Conservation (phyloP, 352 stramenopile species). For the Phytophthora kernoviae region DNA sequence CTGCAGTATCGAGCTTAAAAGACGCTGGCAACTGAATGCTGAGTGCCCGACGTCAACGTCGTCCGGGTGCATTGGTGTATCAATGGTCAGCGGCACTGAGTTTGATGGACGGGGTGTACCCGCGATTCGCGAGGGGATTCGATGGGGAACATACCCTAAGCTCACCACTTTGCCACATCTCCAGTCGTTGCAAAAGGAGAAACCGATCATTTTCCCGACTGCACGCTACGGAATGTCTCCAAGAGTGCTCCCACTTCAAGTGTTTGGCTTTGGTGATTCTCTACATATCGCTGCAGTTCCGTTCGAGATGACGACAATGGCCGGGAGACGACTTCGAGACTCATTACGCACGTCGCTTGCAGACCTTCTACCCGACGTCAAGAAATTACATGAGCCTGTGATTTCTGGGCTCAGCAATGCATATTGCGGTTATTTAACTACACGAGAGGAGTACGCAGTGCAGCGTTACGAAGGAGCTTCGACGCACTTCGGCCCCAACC, state of each 20-base stretch:
- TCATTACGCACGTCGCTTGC: constrained; percentile 40
- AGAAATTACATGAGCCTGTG: constrained; percentile 48
- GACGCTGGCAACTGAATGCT: constrained; percentile 71
- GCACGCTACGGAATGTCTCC: constrained; percentile 77
- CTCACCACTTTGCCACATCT: constrained; percentile 77
- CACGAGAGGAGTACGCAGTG: constrained; percentile 83
- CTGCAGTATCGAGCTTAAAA: constrained; percentile 58
- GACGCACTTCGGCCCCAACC: constrained; percentile 88
- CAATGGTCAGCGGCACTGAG: constrained; percentile 80
- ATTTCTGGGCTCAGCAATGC: constrained; percentile 82
- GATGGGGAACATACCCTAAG: constrained; percentile 72
- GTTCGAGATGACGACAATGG: constrained; percentile 89
- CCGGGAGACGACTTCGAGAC: constrained; percentile 63
- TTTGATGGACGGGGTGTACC: constrained; percentile 78
- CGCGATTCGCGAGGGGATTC: constrained; percentile 65
- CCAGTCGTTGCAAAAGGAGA: constrained; percentile 78
- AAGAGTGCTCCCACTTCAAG: constrained; percentile 69
- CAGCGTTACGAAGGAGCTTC: constrained; percentile 91
- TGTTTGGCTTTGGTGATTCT: constrained; percentile 61
- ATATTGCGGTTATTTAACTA: constrained; percentile 88
- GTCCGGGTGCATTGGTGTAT: constrained; percentile 82
- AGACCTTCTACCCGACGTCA: constrained; percentile 13
- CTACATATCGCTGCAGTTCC: constrained; percentile 74
- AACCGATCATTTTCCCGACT: constrained; percentile 81
- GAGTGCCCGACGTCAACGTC: constrained; percentile 72